Base-by-base conservation (phyloP, 2,329 filamentous ascomycete genomes). In the Verticillium isaacii region DNA sequence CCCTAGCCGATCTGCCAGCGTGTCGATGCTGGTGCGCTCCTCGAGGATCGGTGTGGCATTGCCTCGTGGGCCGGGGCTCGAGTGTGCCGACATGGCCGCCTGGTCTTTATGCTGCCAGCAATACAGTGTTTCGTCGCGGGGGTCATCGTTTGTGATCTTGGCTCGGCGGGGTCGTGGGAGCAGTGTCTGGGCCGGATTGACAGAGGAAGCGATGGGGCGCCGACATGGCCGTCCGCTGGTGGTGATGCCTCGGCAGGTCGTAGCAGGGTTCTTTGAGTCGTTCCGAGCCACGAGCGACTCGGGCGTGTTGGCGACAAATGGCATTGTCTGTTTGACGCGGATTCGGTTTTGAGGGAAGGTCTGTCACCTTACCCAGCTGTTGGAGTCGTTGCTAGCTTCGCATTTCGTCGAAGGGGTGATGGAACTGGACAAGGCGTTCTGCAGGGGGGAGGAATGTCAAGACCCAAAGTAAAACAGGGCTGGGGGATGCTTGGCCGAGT, bases 21-120 rank as follows among this genome's bases (percentile, higher is more conserved):
- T 96, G 73, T 99, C 95, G 61, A 98, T 83, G 69, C 93, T 97
- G 37, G 87, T 89, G 59, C 91, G 82, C 62, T 85, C 81, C 67
- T 88, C 83, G 60, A 89, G 74, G 4, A 88, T 84, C 7, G 85
- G 82, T 4, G 83, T 78, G 19, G 78, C 72, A 52, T 72, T 73
- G 62, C 70, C 69, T 52, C 74, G 73, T 5, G 78, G 79, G 1
- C 79, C 79, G 2, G 80, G 78, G 64, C 76, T 82, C 19, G 80
- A 80, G 55, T 73, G 73, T 2, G 80, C 73, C 9, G 81, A 80
- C 67, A 73, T 71, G 61, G 91, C 92, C 61, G 92, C 92, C 75
- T 99, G 95, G 62, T 95, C 92, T 72, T 91, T 93, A 78, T 99
- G 95, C 74, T 97, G 93, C 90, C 91, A 97, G 80, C 94, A 98